Base-by-base conservation (phyloP, 2,329 filamentous ascomycete species). In the Cyphellophora europaea region DNA sequence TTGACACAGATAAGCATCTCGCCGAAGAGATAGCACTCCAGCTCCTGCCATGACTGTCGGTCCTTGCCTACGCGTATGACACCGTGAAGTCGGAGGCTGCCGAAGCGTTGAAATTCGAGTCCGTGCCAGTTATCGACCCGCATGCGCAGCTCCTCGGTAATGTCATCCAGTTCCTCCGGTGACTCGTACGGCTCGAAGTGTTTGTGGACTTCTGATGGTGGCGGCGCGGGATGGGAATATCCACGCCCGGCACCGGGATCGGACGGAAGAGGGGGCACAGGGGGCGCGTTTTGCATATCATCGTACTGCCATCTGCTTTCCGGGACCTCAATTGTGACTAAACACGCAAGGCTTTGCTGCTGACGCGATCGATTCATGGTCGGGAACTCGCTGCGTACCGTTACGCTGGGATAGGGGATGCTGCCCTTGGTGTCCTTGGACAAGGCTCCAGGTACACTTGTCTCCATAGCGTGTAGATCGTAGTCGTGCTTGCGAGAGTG, bases 1-100 rank as follows among this genome's bases (percentile, higher is more conserved):
- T 96, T 98, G 42, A 98, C 87, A 54, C 91, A 98, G 46, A 98
- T 98, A 50, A 98, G 81, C 91, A 98, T 98, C 63, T 98, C 91
- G 4, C 82, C 85, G 54, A 98, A 98, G 18, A 98, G 72, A 57
- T 86, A 98, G 58, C 91, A 98, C 57, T 98, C 88, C 36, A 98
- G 65, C 57, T 96, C 91, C 65, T 98, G 91, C 91, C 91, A 98
- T 5, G 88, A 88, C 45, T 89, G 72, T 48, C 87, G 87, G 59
- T 98, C 91, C 61, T 98, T 98, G 49, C 91, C 91, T 14, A 98
- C 91, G 35, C 85, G 79, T 38, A 98, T 76, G 2, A 82, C 88
- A 17, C 87, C 89, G 52, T 94, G 88, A 19, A 96, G 66, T 19
- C 88, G 78, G 46, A 98, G 70, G 54, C 91, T 93, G 43, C 91